Base-by-base conservation (phyloP, 2,329 filamentous ascomycete genomes). In the Bimuria novae-zelandiae region DNA sequence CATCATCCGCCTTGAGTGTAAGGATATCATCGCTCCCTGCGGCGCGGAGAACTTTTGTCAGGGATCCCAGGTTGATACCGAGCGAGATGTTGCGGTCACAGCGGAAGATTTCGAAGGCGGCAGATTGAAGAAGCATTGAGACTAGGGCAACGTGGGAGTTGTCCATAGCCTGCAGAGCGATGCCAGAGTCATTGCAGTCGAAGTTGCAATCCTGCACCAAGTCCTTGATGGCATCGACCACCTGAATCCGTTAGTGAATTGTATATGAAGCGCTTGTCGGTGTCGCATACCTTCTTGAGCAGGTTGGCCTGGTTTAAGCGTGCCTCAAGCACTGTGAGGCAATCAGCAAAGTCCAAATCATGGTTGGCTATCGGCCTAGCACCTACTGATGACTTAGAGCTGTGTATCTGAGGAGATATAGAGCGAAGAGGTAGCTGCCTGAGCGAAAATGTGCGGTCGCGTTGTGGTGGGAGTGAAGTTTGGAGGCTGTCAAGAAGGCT, bases 151-250 rank as follows among this genome's bases (percentile, higher is more conserved):
- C 94, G 79, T 99, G 94, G 45, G 92, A 97, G 85, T 97, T 99
- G 83, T 99, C 94, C 95, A 99, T 99, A 71, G 94, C 94, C 79
- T 99, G 94, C 51, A 99, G 89, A 46, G 93, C 92, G 71, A 99
- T 94, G 59, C 94, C 94, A 50, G 91, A 93, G 83, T 99, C 95
- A 89, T 97, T 99, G 89, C 95, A 99, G 84, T 99, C 94, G 80
- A 99, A 99, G 81, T 99, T 99, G 87, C 94, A 99, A 80, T 99
- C 94, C 79, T 97, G 94, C 49, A 99, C 94, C 46, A 99, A 87
- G 71, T 99, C 94, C 80, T 97, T 97, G 87, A 99, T 97, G 68
- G 95, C 91, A 75, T 99, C 95, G 70, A 99, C 92, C 60, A 97
- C 90, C 92, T 96, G 43, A 17, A 39, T 49, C 60, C 51, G 72